Base-by-base conservation (phyloP, 805 yeast genomes). In the Ogataea angusta region DNA sequence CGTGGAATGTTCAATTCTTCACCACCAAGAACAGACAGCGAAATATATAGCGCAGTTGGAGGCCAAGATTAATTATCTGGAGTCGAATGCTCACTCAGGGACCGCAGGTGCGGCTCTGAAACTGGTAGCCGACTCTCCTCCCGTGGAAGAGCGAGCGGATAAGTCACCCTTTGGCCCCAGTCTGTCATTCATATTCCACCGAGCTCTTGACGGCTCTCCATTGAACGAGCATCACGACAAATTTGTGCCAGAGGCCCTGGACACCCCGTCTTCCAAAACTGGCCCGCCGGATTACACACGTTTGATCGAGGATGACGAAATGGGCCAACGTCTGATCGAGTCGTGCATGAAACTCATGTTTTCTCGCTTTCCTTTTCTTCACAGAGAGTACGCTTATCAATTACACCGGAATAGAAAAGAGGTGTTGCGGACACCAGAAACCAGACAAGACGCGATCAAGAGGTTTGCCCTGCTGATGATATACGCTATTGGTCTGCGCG, bases 401-500 rank as follows among this genome's bases (percentile, higher is more conserved):
- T 32, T 52, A 21, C 57, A 54, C 21, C 21, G 36, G 10, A 31
- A 47, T 7, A 38, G 59, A 33, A 19, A 24, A 4, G 10, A 18
- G 2, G 26, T 54, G 6, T 34, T 54, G 2, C 10, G 23, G 3
- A 13, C 14, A 9, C 13, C 38, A 2, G 14, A 23, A 2, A 18
- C 39, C 5, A 42, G 57, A 22, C 12, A 23, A 9, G 47, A 47
- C 14, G 35, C 36, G 15, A 15, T 49, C n/a, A 27, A 45, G 6
- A 31, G 42, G 26, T 48, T 43, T 17, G 28, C 35, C 10, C 27
- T 53, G 21, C 37, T 51, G 25, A 32, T 51, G 41, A 24, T 50
- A 13, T 53, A 54, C 28, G 54, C 57, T 0, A 48, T 47, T 12
- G 57, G 55, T 4, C 27, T 48, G 5, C 42, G 49, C 16, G 38